Percentiles rank a stretch among this genome's conserved stretches.
Conservation (phyloP, 257 asterid species). For the Leptodermis oblonga region DNA sequence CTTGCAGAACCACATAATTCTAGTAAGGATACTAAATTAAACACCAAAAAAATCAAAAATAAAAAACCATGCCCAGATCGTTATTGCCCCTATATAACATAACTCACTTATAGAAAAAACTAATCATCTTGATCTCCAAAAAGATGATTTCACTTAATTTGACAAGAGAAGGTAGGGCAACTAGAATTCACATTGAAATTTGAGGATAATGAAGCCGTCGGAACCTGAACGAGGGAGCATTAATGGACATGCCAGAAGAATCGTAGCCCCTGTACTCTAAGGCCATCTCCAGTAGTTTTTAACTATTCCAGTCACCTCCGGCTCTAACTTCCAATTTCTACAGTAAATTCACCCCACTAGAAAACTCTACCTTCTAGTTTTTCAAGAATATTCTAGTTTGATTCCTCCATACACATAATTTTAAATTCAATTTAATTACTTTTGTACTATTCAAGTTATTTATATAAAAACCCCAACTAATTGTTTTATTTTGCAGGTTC, state of each 20-base stretch:
- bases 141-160: not conserved
- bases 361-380: too few relatives aligned
- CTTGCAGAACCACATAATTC: not conserved
- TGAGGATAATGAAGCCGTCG: not conserved
- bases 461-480: too few relatives aligned
- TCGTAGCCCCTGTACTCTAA: conserved; percentile 96
- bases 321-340: too few relatives aligned
- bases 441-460: too few relatives aligned
- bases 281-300: too few relatives aligned
- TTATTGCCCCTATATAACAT: not conserved
- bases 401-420: too few relatives aligned
- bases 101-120: not conserved
- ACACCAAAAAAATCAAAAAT: not conserved
- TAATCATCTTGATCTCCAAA: not conserved
- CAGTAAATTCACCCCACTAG: too few relatives aligned
- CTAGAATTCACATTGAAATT: not conserved
- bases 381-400: too few relatives aligned
- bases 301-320: too few relatives aligned
- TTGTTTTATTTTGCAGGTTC: too few relatives aligned
- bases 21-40: not conserved
- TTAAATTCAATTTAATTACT: too few relatives aligned
- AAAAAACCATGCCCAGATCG: not conserved
- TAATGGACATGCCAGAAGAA: conserved; percentile 78
- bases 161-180: conserved; percentile 43
- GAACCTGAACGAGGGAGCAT: conserved; percentile 11